Evolutionary conservation across 306 rosid species (phyloP).

Genomic region (Cicer cuneatum): DNA sequence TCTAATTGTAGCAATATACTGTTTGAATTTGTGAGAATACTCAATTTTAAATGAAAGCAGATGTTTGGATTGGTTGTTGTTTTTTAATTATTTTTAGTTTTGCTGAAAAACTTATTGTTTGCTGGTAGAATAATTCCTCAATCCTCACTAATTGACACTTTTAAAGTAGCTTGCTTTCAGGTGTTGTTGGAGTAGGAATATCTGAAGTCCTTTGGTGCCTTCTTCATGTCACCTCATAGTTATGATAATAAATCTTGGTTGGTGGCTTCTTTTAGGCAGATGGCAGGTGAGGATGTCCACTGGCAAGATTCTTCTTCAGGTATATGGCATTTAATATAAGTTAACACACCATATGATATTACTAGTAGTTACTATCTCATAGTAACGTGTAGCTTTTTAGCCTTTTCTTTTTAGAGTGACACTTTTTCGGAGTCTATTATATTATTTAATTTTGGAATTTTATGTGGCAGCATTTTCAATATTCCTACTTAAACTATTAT

Average conservation of each 20-base stretch:
- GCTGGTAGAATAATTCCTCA: too few species aligned
- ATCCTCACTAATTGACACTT: too few species aligned
- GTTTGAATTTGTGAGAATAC: not conserved
- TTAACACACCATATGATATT: not conserved
- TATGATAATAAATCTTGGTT: slow-evolving; percentile 46
- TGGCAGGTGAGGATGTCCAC: slow-evolving; percentile 96
- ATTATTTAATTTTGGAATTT: too few species aligned
- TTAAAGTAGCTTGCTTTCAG: too few species aligned
- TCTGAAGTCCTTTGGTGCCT: too few species aligned
- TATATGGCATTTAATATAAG: slow-evolving; percentile 22
- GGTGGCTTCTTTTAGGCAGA: slow-evolving; percentile 82
- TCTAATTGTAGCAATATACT: not conserved
- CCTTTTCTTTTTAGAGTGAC: not conserved
- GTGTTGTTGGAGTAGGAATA: too few species aligned
- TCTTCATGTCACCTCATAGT: too few species aligned
- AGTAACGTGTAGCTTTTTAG: not conserved
- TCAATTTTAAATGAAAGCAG: not conserved
- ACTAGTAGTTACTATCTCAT: not conserved
- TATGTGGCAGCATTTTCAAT: too few species aligned
- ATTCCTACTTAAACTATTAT: too few species aligned
- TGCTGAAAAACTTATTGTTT: not conserved
- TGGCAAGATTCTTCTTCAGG: slow-evolving; percentile 91
- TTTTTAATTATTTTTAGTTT: not conserved
- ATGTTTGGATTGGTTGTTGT: not conserved
- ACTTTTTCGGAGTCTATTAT: not conserved